Conservation (phyloP, 192 early-diverging fungal genomes). For the Rhizophlyctis rosea region DNA sequence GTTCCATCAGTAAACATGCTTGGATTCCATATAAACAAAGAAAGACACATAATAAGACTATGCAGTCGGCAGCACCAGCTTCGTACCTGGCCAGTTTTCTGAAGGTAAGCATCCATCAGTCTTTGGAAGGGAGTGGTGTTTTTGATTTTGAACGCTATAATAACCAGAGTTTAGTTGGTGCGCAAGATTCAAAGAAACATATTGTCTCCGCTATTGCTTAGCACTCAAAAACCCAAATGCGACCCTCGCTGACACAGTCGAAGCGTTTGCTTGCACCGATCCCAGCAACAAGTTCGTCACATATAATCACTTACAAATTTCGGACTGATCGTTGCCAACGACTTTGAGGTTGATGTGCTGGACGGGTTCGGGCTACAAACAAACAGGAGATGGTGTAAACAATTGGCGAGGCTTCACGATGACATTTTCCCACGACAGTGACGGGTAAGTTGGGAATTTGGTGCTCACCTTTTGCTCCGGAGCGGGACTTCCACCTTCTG, state of each 20-base stretch:
- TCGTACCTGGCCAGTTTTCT: conserved; percentile 70
- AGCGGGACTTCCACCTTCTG: background rate
- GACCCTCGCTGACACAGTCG: conserved; percentile 8
- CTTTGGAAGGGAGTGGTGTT: conserved; percentile 84
- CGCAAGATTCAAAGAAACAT: background rate
- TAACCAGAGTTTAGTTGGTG: conserved; percentile 8
- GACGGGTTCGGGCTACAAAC: conserved; percentile 24
- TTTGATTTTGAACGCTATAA: conserved; percentile 95
- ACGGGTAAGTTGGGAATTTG: background rate
- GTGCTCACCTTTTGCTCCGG: background rate
- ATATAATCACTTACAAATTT: conserved; percentile 62
- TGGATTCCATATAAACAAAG: background rate
- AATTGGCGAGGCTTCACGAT: background rate
- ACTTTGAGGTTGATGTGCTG: conserved; percentile 93
- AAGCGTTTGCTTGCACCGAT: background rate
- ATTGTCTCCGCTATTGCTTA: background rate
- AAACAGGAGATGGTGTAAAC: background rate
- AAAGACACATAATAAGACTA: background rate
- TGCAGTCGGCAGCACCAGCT: background rate
- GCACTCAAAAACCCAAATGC: background rate
- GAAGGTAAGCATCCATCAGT: conserved; percentile 92
- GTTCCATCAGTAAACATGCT: background rate
- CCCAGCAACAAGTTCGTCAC: conserved; percentile 1
- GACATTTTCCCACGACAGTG: background rate
- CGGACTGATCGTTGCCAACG: conserved; percentile 54